Conservation (phyloP, 2,329 filamentous ascomycete species). For the Knoxdaviesia capensis region DNA sequence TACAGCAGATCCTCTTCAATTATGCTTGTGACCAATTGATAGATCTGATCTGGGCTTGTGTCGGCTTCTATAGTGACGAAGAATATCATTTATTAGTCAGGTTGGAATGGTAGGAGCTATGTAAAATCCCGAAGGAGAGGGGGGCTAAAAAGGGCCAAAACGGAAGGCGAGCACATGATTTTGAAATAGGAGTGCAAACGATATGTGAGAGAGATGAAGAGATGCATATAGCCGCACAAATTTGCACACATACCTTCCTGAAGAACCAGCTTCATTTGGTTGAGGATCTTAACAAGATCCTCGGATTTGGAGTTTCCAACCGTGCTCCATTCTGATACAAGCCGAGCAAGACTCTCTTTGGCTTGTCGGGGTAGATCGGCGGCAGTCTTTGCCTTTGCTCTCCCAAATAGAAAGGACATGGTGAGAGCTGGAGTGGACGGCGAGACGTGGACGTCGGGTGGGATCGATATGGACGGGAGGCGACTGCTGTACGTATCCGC, state of each 20-base stretch:
- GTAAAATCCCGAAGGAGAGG: too few relatives aligned
- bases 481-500: too few relatives aligned
- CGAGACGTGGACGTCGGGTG: too few relatives aligned
- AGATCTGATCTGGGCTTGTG: conserved; percentile 69
- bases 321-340: conserved; percentile 7
- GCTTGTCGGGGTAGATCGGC: conserved; percentile 35
- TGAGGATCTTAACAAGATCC: conserved; percentile 67
- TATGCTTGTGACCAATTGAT: conserved; percentile 64
- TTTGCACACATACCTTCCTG: conserved; percentile 53
- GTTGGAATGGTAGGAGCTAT: too few relatives aligned
- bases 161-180: too few relatives aligned
- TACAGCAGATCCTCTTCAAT: conserved; percentile 82
- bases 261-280: conserved; percentile 79
- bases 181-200: too few relatives aligned
- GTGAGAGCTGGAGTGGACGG: not conserved
- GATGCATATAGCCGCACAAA: not conserved
- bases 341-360: conserved; percentile 6
- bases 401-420: conserved; percentile 37
- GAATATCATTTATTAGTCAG: too few relatives aligned
- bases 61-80: conserved; percentile 45
- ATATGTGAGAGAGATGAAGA: not conserved
- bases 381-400: conserved; percentile 28
- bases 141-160: too few relatives aligned
- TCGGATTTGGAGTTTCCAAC: conserved; percentile 39
- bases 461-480: too few relatives aligned